Evolutionary conservation across 257 asterid species (phyloP).

Genomic region (Forsythia suspensa): DNA sequence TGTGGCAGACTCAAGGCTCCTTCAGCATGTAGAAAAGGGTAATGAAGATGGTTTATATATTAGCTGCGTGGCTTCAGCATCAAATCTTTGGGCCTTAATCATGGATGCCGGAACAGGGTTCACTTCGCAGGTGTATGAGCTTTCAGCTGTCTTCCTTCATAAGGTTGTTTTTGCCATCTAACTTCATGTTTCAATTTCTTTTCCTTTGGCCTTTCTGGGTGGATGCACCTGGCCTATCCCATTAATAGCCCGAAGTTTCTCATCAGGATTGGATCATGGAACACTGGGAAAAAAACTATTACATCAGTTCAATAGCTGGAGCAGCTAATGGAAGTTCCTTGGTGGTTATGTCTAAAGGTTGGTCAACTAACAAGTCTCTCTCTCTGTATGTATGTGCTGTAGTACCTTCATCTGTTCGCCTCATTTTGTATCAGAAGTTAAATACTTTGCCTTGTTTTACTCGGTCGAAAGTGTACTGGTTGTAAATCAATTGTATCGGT

Average conservation of each 20-base stretch:
- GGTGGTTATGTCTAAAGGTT: slow-evolving; percentile 97
- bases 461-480: not conserved
- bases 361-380: slow-evolving; percentile 8
- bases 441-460: no score
- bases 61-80: slow-evolving; percentile 95
- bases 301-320: slow-evolving; percentile 97
- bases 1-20: slow-evolving; percentile 79
- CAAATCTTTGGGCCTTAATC: slow-evolving; percentile 96
- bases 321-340: slow-evolving; percentile 85
- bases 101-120: slow-evolving; percentile 99
- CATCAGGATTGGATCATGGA: slow-evolving; percentile 99
- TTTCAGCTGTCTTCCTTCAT: slow-evolving; percentile 82
- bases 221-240: slow-evolving; percentile 64
- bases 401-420: not conserved
- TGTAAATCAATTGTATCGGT: not conserved
- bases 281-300: slow-evolving; percentile 94
- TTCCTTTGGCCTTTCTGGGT: not conserved
- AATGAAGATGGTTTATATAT: slow-evolving; percentile 90
- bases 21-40: slow-evolving; percentile 89
- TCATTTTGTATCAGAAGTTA: no score
- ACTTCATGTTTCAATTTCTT: not conserved
- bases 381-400: not conserved
- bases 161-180: slow-evolving; percentile 51
- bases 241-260: slow-evolving; percentile 35
- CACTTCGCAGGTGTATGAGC: slow-evolving; percentile 86